Percentiles rank a stretch among this genome's conserved stretches.
Conservation (phyloP, 495 filamentous ascomycete species). For the Paragyromitra xinjiangensis region DNA sequence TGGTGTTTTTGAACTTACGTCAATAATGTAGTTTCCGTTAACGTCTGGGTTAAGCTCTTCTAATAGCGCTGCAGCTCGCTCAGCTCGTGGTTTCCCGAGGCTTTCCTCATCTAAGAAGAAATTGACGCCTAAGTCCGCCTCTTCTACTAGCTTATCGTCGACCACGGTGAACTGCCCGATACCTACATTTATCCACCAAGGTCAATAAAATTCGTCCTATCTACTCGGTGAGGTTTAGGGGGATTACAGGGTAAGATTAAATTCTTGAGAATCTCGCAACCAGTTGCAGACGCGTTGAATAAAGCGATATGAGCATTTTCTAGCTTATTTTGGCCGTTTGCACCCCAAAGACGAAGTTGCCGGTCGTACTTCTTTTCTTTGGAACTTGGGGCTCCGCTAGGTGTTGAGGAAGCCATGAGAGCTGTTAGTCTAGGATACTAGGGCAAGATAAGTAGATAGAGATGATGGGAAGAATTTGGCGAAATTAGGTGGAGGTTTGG, state of each 20-base stretch:
- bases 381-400: conserved; percentile 68
- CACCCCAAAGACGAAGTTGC: conserved; percentile 94
- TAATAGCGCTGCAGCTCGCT: conserved; percentile 76
- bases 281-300: conserved; percentile 83
- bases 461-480: not conserved
- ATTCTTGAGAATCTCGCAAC: conserved; percentile 95
- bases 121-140: conserved; percentile 90
- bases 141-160: conserved; percentile 77
- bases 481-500: conserved; percentile 2
- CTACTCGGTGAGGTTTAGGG: not conserved
- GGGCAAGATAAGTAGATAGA: not conserved
- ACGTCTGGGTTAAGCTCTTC: conserved; percentile 97
- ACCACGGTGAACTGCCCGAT: conserved; percentile 95
- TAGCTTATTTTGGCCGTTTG: conserved; percentile 86
- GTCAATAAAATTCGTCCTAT: conserved; percentile 14
- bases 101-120: conserved; percentile 89
- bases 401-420: conserved; percentile 42
- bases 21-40: conserved; percentile 69
- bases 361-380: conserved; percentile 96
- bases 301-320: conserved; percentile 89
- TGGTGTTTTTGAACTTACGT: conserved; percentile 58
- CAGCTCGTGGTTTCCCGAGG: conserved; percentile 81
- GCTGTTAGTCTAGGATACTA: not conserved
- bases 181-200: conserved; percentile 61
- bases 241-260: conserved; percentile 79